These are phyloP conservation scores for Calonectria pseudoturangicola DNA, from an alignment of 2,329 filamentous ascomycete species.

Conservation along the genomic window DNA sequence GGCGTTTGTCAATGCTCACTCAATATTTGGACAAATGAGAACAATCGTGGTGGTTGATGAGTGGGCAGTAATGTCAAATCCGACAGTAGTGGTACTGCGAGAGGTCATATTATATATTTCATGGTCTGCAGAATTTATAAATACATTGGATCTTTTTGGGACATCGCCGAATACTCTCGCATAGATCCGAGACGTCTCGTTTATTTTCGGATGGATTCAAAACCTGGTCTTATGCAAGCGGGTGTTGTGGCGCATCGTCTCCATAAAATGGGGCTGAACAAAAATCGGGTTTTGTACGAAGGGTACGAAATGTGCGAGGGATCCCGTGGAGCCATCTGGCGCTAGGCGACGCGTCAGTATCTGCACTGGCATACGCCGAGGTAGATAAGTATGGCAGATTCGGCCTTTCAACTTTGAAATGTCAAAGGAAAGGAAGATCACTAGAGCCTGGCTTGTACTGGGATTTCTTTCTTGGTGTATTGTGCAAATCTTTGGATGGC, in stretches of 20 bases:
- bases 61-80: neutral
- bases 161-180: neutral
- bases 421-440: no score
- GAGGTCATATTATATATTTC: neutral
- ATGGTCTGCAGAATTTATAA: neutral
- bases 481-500: no score
- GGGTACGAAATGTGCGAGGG: neutral
- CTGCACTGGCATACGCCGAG: neutral
- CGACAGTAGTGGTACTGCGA: neutral
- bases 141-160: neutral
- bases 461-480: no score
- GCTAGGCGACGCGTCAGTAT: neutral
- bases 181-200: constrained; percentile 2
- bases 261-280: constrained; percentile 8
- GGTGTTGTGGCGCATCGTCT: neutral
- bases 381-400: no score
- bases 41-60: neutral
- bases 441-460: no score
- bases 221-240: neutral
- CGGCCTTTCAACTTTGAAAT: no score
- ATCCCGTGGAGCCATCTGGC: neutral
- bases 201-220: neutral
- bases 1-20: no score
- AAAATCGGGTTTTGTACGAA: constrained; percentile 4
- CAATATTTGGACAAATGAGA: neutral